Evolutionary conservation across 2,329 filamentous ascomycete species (phyloP).

Genomic region (Sclerotinia spermophila): DNA sequence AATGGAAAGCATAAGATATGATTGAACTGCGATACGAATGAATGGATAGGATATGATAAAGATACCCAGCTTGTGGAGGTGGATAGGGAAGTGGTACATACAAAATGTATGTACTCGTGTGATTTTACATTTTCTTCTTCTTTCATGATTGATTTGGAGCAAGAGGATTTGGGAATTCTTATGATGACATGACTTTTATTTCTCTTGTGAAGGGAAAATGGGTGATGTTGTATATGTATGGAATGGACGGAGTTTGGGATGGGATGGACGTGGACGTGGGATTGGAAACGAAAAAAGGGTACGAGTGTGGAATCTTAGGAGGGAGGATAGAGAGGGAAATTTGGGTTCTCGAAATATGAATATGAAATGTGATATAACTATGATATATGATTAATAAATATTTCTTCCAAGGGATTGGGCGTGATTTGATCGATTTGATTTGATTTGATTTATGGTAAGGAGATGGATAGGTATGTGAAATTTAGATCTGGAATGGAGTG

Average conservation of each 20-base stretch:
- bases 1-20: not conserved
- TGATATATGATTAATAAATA: not conserved
- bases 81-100: not conserved
- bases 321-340: not conserved
- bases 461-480: no score
- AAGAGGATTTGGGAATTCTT: not conserved
- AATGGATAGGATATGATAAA: slow-evolving; percentile 12
- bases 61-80: not conserved
- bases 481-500: no score
- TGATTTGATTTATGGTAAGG: no score
- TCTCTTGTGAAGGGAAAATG: not conserved
- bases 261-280: not conserved
- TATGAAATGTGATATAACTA: not conserved
- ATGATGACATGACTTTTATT: slow-evolving; percentile 2
- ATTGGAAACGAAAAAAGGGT: not conserved
- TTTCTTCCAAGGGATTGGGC: not conserved
- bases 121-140: not conserved
- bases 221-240: not conserved
- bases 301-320: not conserved
- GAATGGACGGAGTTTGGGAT: slow-evolving; percentile 1
- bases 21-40: slow-evolving; percentile 7
- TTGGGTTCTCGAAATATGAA: not conserved
- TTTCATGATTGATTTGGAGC: not conserved
- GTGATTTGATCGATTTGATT: not conserved
- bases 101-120: not conserved